These are phyloP conservation scores for Amoebophrya sp. DNA, from an alignment of 169 alveolate genomes.

Conservation along the genomic window DNA sequence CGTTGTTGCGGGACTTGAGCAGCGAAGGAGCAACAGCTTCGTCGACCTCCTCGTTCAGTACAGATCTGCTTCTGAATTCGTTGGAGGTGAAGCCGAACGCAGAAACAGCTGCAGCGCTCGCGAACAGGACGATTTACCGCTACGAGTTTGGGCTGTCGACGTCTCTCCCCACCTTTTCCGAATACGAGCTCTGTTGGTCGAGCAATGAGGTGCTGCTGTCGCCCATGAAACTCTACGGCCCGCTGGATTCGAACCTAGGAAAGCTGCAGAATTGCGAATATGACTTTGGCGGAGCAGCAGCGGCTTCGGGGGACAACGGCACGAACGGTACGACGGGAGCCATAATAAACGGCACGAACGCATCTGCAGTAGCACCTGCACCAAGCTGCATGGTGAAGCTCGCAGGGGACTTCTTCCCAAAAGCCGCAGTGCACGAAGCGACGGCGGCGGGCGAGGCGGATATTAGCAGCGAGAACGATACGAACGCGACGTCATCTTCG, in stretches of 20 bases:
- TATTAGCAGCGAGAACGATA: not conserved
- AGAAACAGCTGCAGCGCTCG: too few relatives aligned
- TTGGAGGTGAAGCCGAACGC: too few relatives aligned
- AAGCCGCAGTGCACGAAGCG: not conserved
- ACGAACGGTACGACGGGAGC: not conserved
- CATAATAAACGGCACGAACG: not conserved
- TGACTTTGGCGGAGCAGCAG: not conserved
- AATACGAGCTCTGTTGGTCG: not conserved
- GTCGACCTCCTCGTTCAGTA: too few relatives aligned
- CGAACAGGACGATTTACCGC: not conserved
- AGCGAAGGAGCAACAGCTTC: too few relatives aligned
- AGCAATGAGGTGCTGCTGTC: not conserved
- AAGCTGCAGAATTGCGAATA: not conserved
- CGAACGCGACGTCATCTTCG: not conserved
- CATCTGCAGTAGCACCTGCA: too few relatives aligned
- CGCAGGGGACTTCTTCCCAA: not conserved
- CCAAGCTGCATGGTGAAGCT: too few relatives aligned
- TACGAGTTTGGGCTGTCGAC: not conserved
- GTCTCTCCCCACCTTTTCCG: not conserved
- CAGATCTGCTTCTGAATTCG: too few relatives aligned
- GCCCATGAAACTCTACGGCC: not conserved
- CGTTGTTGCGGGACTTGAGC: too few relatives aligned
- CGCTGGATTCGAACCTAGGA: not conserved
- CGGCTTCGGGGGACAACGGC: not conserved
- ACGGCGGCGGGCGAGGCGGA: too few relatives aligned